phyloP scores from a whole-genome alignment of 768 basidiomycete genomes.

The Lanmaoa rubissima region DNA sequence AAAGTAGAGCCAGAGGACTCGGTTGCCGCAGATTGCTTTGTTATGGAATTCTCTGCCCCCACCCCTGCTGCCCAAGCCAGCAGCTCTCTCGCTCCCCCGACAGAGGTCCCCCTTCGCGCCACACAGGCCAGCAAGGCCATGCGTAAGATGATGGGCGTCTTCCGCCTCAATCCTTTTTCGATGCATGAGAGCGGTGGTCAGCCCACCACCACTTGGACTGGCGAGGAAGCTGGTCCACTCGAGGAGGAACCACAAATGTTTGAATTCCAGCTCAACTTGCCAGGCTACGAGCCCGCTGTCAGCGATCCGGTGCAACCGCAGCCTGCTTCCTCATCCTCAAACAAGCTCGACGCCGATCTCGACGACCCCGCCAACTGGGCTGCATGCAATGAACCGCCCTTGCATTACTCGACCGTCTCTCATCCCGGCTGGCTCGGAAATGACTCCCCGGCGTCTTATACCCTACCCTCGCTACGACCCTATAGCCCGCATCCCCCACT shows the following conservation, averaged over 20 bases:
- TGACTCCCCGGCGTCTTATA: conserved; percentile 27
- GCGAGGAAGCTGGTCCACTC: conserved; percentile 56
- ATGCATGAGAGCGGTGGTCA: conserved; percentile 53
- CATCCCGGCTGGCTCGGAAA: conserved; percentile 31
- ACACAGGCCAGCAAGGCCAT: conserved; percentile 69
- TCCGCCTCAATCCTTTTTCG: conserved; percentile 75
- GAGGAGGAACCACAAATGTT: conserved; percentile 59
- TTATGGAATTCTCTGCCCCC: conserved; percentile 34
- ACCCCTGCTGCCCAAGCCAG: conserved; percentile 34
- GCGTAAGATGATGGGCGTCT: conserved; percentile 76
- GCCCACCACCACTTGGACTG: conserved; percentile 42
- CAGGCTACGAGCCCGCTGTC: conserved; percentile 22
- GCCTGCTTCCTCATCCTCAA: conserved; percentile 2
- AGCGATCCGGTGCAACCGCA: conserved; percentile 20
- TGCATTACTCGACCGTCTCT: conserved; percentile 21
- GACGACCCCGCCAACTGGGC: conserved; percentile 25
- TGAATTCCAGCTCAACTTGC: conserved; percentile 60
- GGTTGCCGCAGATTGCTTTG: conserved; percentile 29
- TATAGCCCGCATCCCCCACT: conserved; percentile 26
- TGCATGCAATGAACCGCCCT: conserved; percentile 18
- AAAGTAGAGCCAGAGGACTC: conserved; percentile 33
- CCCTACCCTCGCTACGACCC: conserved; percentile 30
- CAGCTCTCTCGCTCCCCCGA: conserved; percentile 48
- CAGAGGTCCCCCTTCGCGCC: conserved; percentile 71
- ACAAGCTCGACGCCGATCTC: conserved; percentile 14